Base-by-base conservation (phyloP, 352 stramenopile genomes). In the Thraustotheca clavata region DNA sequence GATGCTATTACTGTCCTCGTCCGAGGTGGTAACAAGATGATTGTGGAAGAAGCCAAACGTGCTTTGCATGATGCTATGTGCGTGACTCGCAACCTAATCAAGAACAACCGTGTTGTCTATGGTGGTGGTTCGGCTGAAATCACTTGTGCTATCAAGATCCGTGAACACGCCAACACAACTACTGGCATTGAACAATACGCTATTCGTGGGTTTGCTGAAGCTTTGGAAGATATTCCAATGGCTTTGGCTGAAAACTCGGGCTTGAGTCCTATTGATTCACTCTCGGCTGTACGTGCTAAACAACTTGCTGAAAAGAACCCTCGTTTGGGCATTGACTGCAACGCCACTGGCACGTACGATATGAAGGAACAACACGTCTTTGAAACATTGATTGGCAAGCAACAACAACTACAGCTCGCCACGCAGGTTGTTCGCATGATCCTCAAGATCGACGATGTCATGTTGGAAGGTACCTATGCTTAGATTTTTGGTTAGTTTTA, bases 351-450 rank as follows among this genome's bases (percentile, higher is more conserved):
- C 73, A 97, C 73, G 70, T 89, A 86, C 69, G 93, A 99, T 79
- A 99, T 99, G 96, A 98, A 98, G 75, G 83, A 98, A 71, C 89
- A 98, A 68, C 86, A 96, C 61, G 97, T 99, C 36, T 99, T 99
- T 75, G 97, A 99, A 78, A 99, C 97, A 47, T 80, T 99, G 18
- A 99, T 99, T 76, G 96, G 96, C 71, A 99, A 99, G 84, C 96
- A 99, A 80, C 96, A 99, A 77, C 97, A 99, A 83, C 77, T 99
- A 43, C 92, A 98, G 75, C 76, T 99, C 33, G 97, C 97, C 34
- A 99, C 96, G 43, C 97, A 99, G 80, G 94, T 99, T 41, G 96
- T 99, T 71, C 98, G 98, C 74, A 99, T 99, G 96, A 99, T 99
- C 73, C 87, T 99, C 61, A 99, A 99, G 88, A 99, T 99, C 71